Evolutionary conservation across 2,329 filamentous ascomycete genomes (phyloP).

Genomic region (Tympanopsis confertula): DNA sequence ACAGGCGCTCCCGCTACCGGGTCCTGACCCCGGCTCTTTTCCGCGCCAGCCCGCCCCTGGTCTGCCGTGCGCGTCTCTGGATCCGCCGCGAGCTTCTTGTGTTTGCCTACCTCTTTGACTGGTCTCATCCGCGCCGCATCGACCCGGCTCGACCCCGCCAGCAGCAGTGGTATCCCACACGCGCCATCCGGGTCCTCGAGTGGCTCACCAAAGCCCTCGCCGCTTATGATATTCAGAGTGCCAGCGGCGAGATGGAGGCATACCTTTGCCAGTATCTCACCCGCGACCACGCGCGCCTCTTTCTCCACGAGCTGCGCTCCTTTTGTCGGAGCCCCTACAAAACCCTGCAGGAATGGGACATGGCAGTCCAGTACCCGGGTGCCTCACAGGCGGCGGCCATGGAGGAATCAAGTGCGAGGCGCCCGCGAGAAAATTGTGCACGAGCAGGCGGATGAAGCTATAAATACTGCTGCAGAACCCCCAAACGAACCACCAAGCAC

Average conservation of each 20-base stretch:
- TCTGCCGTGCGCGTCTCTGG: constrained; percentile 69
- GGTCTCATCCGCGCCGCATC: constrained; percentile 31
- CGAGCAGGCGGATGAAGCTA: no score
- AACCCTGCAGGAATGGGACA: constrained; percentile 68
- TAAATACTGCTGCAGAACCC: not conserved
- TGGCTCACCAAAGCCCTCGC: constrained; percentile 78
- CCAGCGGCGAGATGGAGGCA: constrained; percentile 66
- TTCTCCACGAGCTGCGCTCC: constrained; percentile 73
- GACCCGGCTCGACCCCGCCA: constrained; percentile 10
- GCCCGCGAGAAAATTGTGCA: not conserved
- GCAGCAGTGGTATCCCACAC: constrained; percentile 31
- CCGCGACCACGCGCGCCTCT: constrained; percentile 57
- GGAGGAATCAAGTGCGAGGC: constrained; percentile 1
- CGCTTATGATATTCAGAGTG: constrained; percentile 70
- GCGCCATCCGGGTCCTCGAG: constrained; percentile 74
- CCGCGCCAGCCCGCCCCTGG: constrained; percentile 49
- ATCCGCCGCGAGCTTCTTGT: constrained; percentile 75
- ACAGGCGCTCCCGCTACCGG: constrained; percentile 63
- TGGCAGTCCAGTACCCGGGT: constrained; percentile 56
- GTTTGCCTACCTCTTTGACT: constrained; percentile 72
- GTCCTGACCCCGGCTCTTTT: constrained; percentile 62
- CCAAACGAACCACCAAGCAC: no score
- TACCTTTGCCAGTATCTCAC: constrained; percentile 72
- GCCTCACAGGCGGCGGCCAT: constrained; percentile 6
- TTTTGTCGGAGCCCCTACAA: constrained; percentile 74